Base-by-base conservation (phyloP, 352 stramenopile species). In the Sclerospora graminicola region DNA sequence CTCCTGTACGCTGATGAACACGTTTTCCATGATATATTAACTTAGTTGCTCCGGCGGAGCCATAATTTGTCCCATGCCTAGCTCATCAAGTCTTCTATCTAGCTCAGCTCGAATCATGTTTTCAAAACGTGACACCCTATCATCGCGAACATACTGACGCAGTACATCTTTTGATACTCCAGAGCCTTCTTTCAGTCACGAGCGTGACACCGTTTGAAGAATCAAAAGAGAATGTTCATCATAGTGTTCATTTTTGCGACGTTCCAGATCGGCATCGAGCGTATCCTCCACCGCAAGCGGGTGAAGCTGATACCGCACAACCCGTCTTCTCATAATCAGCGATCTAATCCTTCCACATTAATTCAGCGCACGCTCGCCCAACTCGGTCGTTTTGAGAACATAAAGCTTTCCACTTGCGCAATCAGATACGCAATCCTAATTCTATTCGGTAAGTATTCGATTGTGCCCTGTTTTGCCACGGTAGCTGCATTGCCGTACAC, bases 401-500 rank as follows among this genome's bases (percentile, higher is more conserved):
- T 76, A 29, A 94, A 94, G 48, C 64, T 82, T 44, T 90, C 73
- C 2, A 92, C 39, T 19, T 79, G 56, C 24, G 57, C 41, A 28
- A 89, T 83, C 8, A 68, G n/a, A n/a, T n/a, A n/a, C n/a, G n/a
- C n/a, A n/a, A n/a, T n/a, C n/a, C n/a, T n/a, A n/a, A n/a, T n/a
- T n/a, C n/a, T n/a, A n/a, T n/a, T n/a, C n/a, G n/a, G n/a, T n/a
- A 75, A 84, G 60, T 89, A 92, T 49, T 92, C 77, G 19, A 92
- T 80, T 16, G 74, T 71, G 5, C 80, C 72, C 8, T 90, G 37
- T 28, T 45, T 33, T 5, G 63, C 35, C 21, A 50, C 31, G 21
- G 56, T 32, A 18, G 52, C 24, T 11, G 39, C 40, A 15, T 8
- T 21, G 14, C 53, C 57, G 26, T 63, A 48, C 26, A 56, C 34